Base-by-base conservation (phyloP, 176 grass and related monocot species). In the Phyllostachys edulis region DNA sequence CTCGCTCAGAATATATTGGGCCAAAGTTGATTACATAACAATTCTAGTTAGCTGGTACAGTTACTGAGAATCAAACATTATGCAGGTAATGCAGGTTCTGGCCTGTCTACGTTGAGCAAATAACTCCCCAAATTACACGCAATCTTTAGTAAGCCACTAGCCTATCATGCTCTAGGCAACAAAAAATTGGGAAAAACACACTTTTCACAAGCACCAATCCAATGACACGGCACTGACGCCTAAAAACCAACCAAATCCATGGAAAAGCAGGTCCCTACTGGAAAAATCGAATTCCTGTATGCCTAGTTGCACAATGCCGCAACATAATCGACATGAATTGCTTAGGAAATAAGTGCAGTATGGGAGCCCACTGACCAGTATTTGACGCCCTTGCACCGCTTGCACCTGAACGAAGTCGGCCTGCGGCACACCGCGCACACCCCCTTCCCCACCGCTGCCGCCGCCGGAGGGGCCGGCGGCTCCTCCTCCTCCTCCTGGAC, bases 311-410 rank as follows among this genome's bases (percentile, higher is more conserved):
- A 13, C 62, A 79, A 80, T 82, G 55, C 40, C 6, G 11, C n/a
- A 21, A 69, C 21, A 64, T 63, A 92, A 83, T 66, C 62, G 27
- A 60, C 70, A 87, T 14, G 72, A 89, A 90, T 73, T 78, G n/a
- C 68, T 24, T 44, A 34, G 29, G 26, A 84, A 40, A 79, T 26
- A 42, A 47, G 29, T 77, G 84, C 13, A 62, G n/a, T 80, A 70
- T 39, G 52, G 34, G 15, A 76, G 45, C 15, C 20, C 39, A 83
- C 87, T 65, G 32, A 98, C 96, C 96, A 98, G 68, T 98, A 98
- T 80, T 92, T 92, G 82, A 89, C 89, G 59, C 80, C 64, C 89
- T 98, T 98, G 96, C 96, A 98, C 67, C 76, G 76, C 63, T 88
- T 85, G 77, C 96, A 98, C 34, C 96, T 85, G 24, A 84, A 73